Percentiles rank a stretch among this genome's conserved stretches.
These are phyloP conservation scores for Barnettozyma botsteinii DNA, from an alignment of 805 yeast genomes.

Conservation along the genomic window DNA sequence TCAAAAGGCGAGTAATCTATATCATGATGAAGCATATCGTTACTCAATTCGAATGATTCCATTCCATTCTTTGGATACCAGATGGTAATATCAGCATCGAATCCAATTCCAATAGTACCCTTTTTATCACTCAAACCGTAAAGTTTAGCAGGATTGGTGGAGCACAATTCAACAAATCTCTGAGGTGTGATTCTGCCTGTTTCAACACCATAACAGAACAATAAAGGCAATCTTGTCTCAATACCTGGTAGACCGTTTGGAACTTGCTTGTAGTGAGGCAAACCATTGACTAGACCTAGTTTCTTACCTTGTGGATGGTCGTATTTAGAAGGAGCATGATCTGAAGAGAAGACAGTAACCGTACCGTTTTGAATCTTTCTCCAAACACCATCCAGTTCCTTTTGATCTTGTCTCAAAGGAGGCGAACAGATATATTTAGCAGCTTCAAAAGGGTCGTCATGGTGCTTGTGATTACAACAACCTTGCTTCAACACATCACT, in stretches of 20 bases:
- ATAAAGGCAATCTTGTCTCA: constrained; percentile 40
- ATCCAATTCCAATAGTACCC: constrained; percentile 40
- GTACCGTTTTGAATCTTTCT: constrained; percentile 41
- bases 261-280: constrained; percentile 36
- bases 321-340: constrained; percentile 42
- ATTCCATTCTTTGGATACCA: constrained; percentile 39
- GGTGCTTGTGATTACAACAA: constrained; percentile 23
- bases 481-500: constrained; percentile 31
- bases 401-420: constrained; percentile 36
- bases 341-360: constrained; percentile 39
- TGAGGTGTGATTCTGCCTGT: constrained; percentile 35
- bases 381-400: constrained; percentile 41
- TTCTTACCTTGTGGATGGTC: constrained; percentile 39
- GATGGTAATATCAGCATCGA: constrained; percentile 43
- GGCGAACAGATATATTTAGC: constrained; percentile 48
- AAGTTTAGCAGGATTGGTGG: constrained; percentile 41
- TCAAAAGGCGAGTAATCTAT: constrained; percentile 37
- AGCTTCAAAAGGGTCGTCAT: constrained; percentile 36
- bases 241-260: constrained; percentile 48
- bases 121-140: constrained; percentile 38
- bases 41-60: constrained; percentile 24
- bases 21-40: constrained; percentile 31
- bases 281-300: constrained; percentile 34
- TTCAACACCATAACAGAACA: constrained; percentile 39
- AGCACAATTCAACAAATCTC: constrained; percentile 39